Evolutionary conservation across 257 asterid genomes (phyloP).

Genomic region (Echium plantagineum): DNA sequence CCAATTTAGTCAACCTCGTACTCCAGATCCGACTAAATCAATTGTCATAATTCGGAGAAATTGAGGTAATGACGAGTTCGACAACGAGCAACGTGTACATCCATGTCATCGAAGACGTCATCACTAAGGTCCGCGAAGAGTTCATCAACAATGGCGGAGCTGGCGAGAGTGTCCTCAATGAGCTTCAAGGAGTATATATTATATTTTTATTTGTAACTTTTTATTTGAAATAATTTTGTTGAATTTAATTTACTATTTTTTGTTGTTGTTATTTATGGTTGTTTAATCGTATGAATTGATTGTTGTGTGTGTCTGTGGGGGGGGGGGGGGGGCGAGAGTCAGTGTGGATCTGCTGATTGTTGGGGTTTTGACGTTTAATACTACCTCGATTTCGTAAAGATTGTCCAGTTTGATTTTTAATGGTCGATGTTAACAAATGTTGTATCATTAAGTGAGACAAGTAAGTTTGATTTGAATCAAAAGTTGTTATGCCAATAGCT

Average conservation of each 20-base stretch:
- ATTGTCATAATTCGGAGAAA: not conserved
- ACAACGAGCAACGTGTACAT: conserved; percentile 69
- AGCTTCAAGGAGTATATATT: conserved; percentile 75
- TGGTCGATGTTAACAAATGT: not conserved
- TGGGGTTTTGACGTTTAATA: conserved; percentile 9
- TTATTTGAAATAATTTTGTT: not conserved
- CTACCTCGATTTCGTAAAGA: no score
- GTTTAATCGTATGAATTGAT: not conserved
- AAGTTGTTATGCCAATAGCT: not conserved
- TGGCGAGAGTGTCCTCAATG: conserved; percentile 67
- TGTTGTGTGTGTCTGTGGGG: not conserved
- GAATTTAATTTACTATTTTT: not conserved
- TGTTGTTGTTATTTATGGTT: not conserved
- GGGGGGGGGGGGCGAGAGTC: not conserved
- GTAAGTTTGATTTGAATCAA: not conserved
- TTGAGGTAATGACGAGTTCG: conserved; percentile 48
- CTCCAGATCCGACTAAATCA: no score
- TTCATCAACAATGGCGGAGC: conserved; percentile 67
- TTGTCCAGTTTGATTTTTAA: conserved; percentile 14
- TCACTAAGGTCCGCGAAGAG: conserved; percentile 80
- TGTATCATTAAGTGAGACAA: not conserved
- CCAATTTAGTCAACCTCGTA: no score
- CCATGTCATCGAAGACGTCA: conserved; percentile 84
- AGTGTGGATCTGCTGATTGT: conserved; percentile 9
- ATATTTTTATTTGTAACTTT: not conserved